These are phyloP conservation scores for Litchi chinensis DNA, from an alignment of 345 rosid genomes.

Conservation along the genomic window DNA sequence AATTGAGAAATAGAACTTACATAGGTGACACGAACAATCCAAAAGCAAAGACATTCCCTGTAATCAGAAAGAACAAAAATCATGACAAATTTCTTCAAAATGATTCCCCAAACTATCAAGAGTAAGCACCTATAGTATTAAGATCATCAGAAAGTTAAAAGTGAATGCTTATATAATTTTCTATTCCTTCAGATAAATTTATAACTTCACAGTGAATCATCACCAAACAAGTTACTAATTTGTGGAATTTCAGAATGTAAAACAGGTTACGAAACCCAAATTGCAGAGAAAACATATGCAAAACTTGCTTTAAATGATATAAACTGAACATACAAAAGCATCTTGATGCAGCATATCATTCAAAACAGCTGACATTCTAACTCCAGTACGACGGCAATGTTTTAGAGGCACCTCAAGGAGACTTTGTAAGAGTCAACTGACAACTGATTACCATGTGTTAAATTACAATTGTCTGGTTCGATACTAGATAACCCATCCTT, in stretches of 20 bases:
- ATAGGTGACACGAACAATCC: conserved; percentile 84
- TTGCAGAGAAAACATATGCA: background rate
- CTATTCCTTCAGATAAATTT: background rate
- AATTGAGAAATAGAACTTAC: conserved; percentile 41
- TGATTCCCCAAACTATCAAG: conserved; percentile 1
- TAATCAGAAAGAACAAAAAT: conserved; percentile 28
- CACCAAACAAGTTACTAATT: background rate
- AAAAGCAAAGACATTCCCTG: conserved; percentile 85
- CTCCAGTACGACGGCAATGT: background rate
- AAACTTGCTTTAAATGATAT: background rate
- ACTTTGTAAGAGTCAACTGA: background rate
- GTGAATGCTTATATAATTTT: background rate
- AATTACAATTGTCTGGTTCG: background rate
- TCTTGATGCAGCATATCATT: conserved; percentile 3
- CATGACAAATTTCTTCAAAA: background rate
- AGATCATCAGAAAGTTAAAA: background rate
- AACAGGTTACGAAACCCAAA: background rate
- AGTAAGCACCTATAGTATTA: background rate
- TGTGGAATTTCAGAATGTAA: background rate
- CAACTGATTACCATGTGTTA: background rate
- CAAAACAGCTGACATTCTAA: background rate
- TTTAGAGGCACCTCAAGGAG: background rate
- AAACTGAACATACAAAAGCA: background rate
- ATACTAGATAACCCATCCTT: background rate
- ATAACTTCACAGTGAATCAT: background rate